Conservation (phyloP, 305 asterid species). For the Fraxinus sp. region DNA sequence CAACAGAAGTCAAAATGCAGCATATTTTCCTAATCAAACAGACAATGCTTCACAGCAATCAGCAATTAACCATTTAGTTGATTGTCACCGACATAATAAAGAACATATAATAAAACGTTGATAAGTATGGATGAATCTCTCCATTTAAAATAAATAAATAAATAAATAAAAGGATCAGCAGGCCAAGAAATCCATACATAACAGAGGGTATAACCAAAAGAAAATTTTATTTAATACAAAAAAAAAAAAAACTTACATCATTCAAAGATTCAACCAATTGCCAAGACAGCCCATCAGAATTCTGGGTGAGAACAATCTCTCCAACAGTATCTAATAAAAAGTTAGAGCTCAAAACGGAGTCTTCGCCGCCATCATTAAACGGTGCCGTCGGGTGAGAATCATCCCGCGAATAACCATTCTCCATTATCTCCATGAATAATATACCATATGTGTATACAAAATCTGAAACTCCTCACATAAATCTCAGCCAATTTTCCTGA, state of each 20-base stretch:
- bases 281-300: conserved; percentile 71
- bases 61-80: conserved; percentile 5
- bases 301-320: conserved; percentile 59
- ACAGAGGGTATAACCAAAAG: not conserved
- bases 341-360: conserved; percentile 48
- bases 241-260: conserved; percentile 40
- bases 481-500: conserved; percentile 5
- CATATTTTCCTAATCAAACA: conserved; percentile 2
- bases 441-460: not conserved
- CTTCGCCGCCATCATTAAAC: conserved; percentile 30
- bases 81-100: conserved; percentile 3
- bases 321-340: conserved; percentile 64
- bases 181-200: conserved; percentile 19
- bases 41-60: conserved; percentile 22
- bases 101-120: not conserved
- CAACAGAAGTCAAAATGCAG: not conserved
- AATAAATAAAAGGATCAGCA: not conserved
- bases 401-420: conserved; percentile 35
- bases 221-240: not conserved
- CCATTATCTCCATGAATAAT: conserved; percentile 48
- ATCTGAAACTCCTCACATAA: conserved; percentile 19
- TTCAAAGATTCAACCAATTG: conserved; percentile 41
- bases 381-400: conserved; percentile 37
- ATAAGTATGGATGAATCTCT: not conserved
- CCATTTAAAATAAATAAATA: conserved; percentile 3